These are phyloP conservation scores for Fusarium piperis DNA, from an alignment of 2,329 filamentous ascomycete species.

Conservation along the genomic window DNA sequence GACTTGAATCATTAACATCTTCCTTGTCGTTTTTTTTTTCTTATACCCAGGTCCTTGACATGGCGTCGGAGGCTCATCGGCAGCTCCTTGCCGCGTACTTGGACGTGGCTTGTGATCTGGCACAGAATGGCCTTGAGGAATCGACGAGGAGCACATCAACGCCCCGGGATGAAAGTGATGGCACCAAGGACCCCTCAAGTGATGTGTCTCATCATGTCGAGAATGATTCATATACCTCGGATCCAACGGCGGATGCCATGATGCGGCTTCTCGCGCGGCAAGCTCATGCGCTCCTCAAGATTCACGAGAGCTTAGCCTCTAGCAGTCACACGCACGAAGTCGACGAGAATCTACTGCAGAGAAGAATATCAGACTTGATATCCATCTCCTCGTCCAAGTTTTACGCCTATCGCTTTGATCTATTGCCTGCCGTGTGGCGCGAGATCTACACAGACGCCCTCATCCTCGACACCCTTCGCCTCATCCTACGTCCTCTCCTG, in stretches of 20 bases:
- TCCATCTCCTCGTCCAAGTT: slow-evolving; percentile 71
- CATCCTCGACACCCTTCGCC: slow-evolving; percentile 66
- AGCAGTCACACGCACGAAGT: background rate
- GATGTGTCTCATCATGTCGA: background rate
- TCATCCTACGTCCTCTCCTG: slow-evolving; percentile 37
- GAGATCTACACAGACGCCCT: slow-evolving; percentile 76
- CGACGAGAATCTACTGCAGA: slow-evolving; percentile 44
- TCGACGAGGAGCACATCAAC: background rate
- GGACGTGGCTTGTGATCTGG: slow-evolving; percentile 33
- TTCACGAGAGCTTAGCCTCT: slow-evolving; percentile 30
- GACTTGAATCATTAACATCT: background rate
- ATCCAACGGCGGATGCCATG: slow-evolving; percentile 34
- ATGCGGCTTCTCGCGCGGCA: slow-evolving; percentile 44
- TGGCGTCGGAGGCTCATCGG: slow-evolving; percentile 29
- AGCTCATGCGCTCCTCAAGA: slow-evolving; percentile 35
- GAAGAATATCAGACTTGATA: slow-evolving; percentile 65
- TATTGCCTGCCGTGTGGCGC: slow-evolving; percentile 75
- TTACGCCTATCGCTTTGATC: slow-evolving; percentile 74
- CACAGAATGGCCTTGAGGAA: background rate
- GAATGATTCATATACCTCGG: background rate
- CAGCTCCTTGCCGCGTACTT: slow-evolving; percentile 40
- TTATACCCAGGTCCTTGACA: slow-evolving; percentile 5
- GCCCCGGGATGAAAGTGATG: background rate
- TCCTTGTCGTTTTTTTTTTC: background rate
- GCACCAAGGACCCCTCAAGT: background rate